Conservation (phyloP, 768 basidiomycete genomes). For the Russula sp. region DNA sequence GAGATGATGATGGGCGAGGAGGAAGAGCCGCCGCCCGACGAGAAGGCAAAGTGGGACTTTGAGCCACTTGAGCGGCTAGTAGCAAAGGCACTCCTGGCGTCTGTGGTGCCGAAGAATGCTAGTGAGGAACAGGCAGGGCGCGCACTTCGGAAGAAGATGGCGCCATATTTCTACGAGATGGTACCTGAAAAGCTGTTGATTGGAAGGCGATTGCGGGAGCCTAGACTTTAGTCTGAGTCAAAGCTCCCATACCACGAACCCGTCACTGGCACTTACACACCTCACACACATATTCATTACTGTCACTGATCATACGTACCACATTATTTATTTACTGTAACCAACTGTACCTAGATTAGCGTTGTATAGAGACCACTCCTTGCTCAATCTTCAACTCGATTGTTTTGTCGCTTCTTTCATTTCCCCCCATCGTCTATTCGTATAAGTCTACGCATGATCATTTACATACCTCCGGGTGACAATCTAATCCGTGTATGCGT, state of each 20-base stretch:
- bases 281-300: not conserved
- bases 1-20: not conserved
- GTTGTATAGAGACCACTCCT: not conserved
- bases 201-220: constrained; percentile 20
- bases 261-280: not conserved
- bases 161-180: constrained; percentile 15
- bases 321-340: not conserved
- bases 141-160: constrained; percentile 10
- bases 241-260: not conserved
- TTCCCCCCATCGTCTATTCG: not conserved
- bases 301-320: not conserved
- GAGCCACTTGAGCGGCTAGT: constrained; percentile 28
- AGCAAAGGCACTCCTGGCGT: constrained; percentile 12
- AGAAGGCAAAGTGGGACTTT: constrained; percentile 16
- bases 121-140: not conserved
- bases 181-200: constrained; percentile 14
- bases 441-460: not conserved
- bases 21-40: not conserved
- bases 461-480: not conserved
- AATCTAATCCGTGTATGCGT: not conserved
- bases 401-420: not conserved
- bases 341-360: not conserved
- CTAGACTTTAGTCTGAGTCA: not conserved
- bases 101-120: not conserved
- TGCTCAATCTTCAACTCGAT: not conserved